Evolutionary conservation across 345 rosid species (phyloP).

Genomic region (Eucalyptus pauciflora): DNA sequence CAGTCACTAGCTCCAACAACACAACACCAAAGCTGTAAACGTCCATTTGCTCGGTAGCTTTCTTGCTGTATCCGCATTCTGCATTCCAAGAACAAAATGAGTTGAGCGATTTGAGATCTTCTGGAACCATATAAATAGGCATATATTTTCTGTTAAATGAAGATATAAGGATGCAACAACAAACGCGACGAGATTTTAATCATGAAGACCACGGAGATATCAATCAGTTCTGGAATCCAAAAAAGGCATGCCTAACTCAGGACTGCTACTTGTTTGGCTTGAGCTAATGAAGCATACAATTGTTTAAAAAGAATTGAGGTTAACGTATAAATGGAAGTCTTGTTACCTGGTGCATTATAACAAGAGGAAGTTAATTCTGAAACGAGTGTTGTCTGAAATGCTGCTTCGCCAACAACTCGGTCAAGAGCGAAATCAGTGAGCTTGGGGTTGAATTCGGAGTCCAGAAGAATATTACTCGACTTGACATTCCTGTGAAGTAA

Average conservation of each 20-base stretch:
- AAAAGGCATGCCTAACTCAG: background rate
- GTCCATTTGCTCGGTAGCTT: constrained; percentile 76
- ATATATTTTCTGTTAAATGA: background rate
- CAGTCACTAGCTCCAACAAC: constrained; percentile 69
- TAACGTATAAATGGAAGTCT: background rate
- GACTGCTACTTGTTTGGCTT: background rate
- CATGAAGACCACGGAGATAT: background rate
- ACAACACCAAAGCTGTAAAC: constrained; percentile 88
- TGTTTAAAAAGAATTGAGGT: background rate
- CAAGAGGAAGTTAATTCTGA: constrained; percentile 49
- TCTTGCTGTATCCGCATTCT: constrained; percentile 67
- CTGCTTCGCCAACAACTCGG: constrained; percentile 64
- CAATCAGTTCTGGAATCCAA: background rate
- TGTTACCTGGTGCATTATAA: constrained; percentile 71
- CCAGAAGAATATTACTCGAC: constrained; percentile 70
- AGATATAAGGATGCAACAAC: background rate
- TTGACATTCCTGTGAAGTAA: constrained; percentile 74
- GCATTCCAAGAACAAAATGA: constrained; percentile 13
- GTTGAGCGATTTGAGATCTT: background rate
- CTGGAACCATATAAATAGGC: background rate
- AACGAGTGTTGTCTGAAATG: constrained; percentile 52
- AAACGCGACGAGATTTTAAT: background rate
- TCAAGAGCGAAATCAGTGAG: constrained; percentile 74
- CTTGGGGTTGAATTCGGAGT: constrained; percentile 63
- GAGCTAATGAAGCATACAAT: background rate